phyloP scores from a whole-genome alignment of 768 basidiomycete species.

The Panaeolus papilionaceus region DNA sequence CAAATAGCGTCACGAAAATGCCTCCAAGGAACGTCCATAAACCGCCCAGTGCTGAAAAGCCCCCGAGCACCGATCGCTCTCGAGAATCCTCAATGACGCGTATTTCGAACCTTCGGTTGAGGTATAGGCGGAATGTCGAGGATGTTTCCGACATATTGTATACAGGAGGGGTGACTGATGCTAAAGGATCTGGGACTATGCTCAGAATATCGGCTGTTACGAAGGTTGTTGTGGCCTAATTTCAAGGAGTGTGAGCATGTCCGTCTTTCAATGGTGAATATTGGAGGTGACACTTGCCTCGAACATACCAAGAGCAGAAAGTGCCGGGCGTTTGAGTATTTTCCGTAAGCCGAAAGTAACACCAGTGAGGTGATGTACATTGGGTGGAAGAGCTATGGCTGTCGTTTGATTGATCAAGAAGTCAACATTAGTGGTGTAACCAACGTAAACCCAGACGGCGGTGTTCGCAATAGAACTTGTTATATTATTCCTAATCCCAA shows the following conservation, averaged over 20 bases:
- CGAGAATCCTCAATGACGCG: constrained; percentile 11
- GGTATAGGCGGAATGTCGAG: not conserved
- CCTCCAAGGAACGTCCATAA: constrained; percentile 18
- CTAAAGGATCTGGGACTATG: not conserved
- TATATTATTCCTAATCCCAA: not conserved
- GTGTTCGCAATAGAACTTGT: not conserved
- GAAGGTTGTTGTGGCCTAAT: not conserved
- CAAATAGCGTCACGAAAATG: constrained; percentile 13
- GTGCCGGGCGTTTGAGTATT: not conserved
- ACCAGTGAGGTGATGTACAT: not conserved
- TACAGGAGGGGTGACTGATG: not conserved
- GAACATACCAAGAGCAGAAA: not conserved
- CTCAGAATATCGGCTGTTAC: not conserved
- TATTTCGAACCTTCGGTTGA: not conserved
- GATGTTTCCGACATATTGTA: not conserved
- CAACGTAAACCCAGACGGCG: not conserved
- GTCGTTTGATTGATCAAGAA: not conserved
- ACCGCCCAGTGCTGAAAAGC: constrained; percentile 15
- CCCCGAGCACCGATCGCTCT: constrained; percentile 5
- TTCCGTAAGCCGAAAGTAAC: not conserved
- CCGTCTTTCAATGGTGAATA: not conserved
- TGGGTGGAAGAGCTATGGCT: not conserved
- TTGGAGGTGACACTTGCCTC: not conserved
- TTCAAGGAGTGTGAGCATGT: not conserved
- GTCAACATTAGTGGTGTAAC: not conserved